These are phyloP conservation scores for Leucoagaricus sp. DNA, from an alignment of 1,284 basidiomycete species.

Conservation along the genomic window DNA sequence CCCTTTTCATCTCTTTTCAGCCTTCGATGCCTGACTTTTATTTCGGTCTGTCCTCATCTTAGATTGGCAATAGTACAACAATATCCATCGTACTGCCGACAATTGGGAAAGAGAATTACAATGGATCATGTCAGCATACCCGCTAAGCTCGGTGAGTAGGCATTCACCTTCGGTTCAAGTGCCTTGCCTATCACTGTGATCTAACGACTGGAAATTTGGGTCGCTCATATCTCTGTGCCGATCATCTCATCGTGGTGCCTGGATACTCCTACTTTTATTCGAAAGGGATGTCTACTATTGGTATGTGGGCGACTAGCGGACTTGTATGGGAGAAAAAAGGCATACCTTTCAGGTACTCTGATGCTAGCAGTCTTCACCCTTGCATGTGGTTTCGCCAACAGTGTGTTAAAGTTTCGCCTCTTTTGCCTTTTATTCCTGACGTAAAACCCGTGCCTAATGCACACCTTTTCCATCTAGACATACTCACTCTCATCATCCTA, in stretches of 20 bases:
- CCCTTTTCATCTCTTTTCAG: slow-evolving; percentile 5
- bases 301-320: slow-evolving; percentile 74
- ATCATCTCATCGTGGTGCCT: too few relatives aligned
- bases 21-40: neutral
- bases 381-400: slow-evolving; percentile 52
- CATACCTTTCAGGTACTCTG: slow-evolving; percentile 56
- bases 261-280: too few relatives aligned
- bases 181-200: too few relatives aligned
- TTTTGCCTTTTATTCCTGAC: neutral
- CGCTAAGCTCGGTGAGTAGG: slow-evolving; percentile 46
- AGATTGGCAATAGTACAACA: slow-evolving; percentile 47
- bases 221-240: neutral
- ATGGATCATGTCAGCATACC: slow-evolving; percentile 58
- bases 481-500: slow-evolving; percentile 60
- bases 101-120: slow-evolving; percentile 60
- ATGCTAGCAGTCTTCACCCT: slow-evolving; percentile 51
- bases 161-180: neutral
- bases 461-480: slow-evolving; percentile 48
- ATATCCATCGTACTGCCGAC: slow-evolving; percentile 62
- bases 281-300: slow-evolving; percentile 70
- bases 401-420: slow-evolving; percentile 33
- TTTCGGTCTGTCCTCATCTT: neutral
- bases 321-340: slow-evolving; percentile 66
- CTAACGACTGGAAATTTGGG: too few relatives aligned
- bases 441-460: too few relatives aligned